Evolutionary conservation across 208 protist species (phyloP).

Genomic region (Herpetomonas samuelpessoai): DNA sequence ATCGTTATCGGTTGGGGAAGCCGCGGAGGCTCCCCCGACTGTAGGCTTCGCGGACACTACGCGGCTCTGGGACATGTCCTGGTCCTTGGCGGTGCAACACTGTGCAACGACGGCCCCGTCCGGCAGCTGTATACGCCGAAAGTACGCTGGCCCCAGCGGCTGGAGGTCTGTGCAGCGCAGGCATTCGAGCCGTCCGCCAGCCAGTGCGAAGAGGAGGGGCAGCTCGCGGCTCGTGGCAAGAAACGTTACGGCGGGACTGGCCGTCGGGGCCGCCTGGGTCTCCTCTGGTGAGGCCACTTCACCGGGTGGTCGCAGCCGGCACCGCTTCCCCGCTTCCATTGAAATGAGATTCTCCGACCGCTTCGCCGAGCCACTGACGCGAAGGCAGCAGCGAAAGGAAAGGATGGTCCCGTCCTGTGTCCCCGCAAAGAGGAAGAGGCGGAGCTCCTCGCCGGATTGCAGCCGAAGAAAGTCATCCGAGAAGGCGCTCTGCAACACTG

Average conservation of each 20-base stretch:
- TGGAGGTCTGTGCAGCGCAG: neutral
- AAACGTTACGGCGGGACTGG: neutral
- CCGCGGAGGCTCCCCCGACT: neutral
- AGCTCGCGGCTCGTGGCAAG: neutral
- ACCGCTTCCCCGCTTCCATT: neutral
- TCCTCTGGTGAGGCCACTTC: too few relatives aligned
- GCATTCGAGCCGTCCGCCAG: neutral
- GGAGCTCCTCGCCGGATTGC: constrained; percentile 17
- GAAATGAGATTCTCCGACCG: neutral
- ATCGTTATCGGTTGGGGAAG: neutral
- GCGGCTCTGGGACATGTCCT: neutral
- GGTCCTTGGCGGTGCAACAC: neutral
- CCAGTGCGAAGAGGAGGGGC: neutral
- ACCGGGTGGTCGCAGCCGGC: too few relatives aligned
- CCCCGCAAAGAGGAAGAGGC: constrained; percentile 28
- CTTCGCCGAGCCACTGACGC: neutral
- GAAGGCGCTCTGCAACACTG: neutral
- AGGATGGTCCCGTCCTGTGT: constrained; percentile 23
- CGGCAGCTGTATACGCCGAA: neutral
- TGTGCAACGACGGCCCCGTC: neutral
- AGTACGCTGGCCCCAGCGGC: neutral
- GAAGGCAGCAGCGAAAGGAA: constrained; percentile 13
- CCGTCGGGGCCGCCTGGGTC: neutral
- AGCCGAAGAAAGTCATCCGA: constrained; percentile 10
- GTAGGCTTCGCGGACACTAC: neutral